Evolutionary conservation across 2,329 filamentous ascomycete genomes (phyloP).

Genomic region (Knufia petricola): DNA sequence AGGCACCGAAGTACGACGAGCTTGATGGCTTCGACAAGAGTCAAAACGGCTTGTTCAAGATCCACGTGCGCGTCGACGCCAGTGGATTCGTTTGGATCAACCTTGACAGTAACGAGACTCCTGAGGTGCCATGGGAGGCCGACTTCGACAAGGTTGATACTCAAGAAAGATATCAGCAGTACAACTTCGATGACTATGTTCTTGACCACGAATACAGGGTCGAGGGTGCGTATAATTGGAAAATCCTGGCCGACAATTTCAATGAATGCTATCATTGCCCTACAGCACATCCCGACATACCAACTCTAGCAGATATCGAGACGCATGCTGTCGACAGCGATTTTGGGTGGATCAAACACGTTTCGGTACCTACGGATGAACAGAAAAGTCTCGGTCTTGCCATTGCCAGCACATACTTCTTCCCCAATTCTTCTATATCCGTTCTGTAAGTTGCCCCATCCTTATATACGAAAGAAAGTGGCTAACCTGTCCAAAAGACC

Average conservation of each 20-base stretch:
- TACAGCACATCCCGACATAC: constrained; percentile 49
- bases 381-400: constrained; percentile 12
- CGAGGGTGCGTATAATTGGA: constrained; percentile 23
- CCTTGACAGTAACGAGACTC: constrained; percentile 14
- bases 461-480: neutral
- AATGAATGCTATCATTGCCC: constrained; percentile 47
- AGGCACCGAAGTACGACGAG: constrained; percentile 50
- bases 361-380: constrained; percentile 30
- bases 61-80: constrained; percentile 15
- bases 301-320: constrained; percentile 43
- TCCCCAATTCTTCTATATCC: constrained; percentile 19
- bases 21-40: constrained; percentile 48
- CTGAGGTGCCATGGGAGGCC: constrained; percentile 17
- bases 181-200: constrained; percentile 47
- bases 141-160: constrained; percentile 29
- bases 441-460: constrained; percentile 20
- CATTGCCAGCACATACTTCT: constrained; percentile 20
- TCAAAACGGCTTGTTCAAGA: constrained; percentile 44
- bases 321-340: constrained; percentile 46
- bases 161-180: constrained; percentile 38
- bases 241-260: constrained; percentile 22
- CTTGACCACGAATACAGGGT: constrained; percentile 31
- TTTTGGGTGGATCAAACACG: constrained; percentile 45
- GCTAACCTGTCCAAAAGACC: constrained; percentile 31
- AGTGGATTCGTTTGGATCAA: constrained; percentile 19